Conservation (phyloP, 2,329 filamentous ascomycete species). For the Ceratocystis alfenasii region DNA sequence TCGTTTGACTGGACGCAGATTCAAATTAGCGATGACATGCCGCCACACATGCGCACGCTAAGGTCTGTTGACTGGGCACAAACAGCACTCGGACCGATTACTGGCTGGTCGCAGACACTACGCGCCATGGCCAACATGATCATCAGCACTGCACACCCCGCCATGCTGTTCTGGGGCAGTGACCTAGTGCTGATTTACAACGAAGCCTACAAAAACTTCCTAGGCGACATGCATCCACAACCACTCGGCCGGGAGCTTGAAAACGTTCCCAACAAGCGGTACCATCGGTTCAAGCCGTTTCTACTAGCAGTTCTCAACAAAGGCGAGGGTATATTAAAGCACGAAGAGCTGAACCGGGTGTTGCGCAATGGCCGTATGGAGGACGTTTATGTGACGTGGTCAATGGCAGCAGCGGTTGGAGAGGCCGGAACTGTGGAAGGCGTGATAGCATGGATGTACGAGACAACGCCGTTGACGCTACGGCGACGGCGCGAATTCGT, state of each 20-base stretch:
- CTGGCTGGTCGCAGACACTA: slow-evolving; percentile 58
- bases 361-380: slow-evolving; percentile 57
- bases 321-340: slow-evolving; percentile 72
- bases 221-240: slow-evolving; percentile 62
- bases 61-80: slow-evolving; percentile 60
- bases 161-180: slow-evolving; percentile 68
- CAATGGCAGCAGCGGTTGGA: slow-evolving; percentile 64
- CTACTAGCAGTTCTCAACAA: slow-evolving; percentile 55
- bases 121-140: slow-evolving; percentile 70
- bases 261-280: slow-evolving; percentile 62
- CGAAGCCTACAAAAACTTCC: slow-evolving; percentile 57
- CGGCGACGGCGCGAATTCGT: slow-evolving; percentile 71
- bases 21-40: slow-evolving; percentile 49
- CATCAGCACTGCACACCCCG: slow-evolving; percentile 65
- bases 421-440: slow-evolving; percentile 62
- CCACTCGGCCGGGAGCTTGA: slow-evolving; percentile 63
- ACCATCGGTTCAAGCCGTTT: slow-evolving; percentile 55
- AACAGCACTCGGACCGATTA: slow-evolving; percentile 64
- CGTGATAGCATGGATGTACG: slow-evolving; percentile 68
- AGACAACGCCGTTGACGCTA: slow-evolving; percentile 67
- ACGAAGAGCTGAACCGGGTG: slow-evolving; percentile 67
- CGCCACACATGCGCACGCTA: slow-evolving; percentile 60
- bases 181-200: slow-evolving; percentile 61
- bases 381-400: slow-evolving; percentile 76
- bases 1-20: slow-evolving; percentile 77